Percentiles rank a stretch among this genome's conserved stretches.
phyloP scores from a whole-genome alignment of 257 asterid genomes.

The Solanum chilense region DNA sequence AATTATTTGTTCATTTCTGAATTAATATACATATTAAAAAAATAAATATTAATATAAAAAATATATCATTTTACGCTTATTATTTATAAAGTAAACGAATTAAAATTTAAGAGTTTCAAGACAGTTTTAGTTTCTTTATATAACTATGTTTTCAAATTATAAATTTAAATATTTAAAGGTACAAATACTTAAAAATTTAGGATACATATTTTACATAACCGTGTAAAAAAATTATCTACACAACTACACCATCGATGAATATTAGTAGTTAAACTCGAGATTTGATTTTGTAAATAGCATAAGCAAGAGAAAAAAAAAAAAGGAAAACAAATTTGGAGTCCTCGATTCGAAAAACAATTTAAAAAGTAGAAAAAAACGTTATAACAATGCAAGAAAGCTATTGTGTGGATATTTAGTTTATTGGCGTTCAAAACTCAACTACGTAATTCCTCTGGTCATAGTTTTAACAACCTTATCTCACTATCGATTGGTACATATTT shows the following conservation, averaged over 20 bases:
- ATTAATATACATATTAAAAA: too few relatives aligned
- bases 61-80: too few relatives aligned
- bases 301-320: neutral
- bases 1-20: too few relatives aligned
- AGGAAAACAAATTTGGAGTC: neutral
- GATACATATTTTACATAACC: neutral
- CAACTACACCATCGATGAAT: neutral
- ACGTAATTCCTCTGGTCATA: neutral
- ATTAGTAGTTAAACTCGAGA: neutral
- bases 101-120: too few relatives aligned
- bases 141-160: neutral
- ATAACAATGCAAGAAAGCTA: too few relatives aligned
- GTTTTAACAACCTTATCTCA: neutral
- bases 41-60: too few relatives aligned
- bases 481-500: too few relatives aligned
- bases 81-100: too few relatives aligned
- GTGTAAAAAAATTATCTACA: neutral
- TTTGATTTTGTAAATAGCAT: neutral
- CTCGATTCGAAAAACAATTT: neutral
- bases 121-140: neutral
- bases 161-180: too few relatives aligned
- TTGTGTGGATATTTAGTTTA: neutral
- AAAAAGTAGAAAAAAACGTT: too few relatives aligned
- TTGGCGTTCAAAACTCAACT: neutral
- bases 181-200: neutral